phyloP scores from a whole-genome alignment of 371 early-diverging fungal species.

The Rhizopus stolonifer region DNA sequence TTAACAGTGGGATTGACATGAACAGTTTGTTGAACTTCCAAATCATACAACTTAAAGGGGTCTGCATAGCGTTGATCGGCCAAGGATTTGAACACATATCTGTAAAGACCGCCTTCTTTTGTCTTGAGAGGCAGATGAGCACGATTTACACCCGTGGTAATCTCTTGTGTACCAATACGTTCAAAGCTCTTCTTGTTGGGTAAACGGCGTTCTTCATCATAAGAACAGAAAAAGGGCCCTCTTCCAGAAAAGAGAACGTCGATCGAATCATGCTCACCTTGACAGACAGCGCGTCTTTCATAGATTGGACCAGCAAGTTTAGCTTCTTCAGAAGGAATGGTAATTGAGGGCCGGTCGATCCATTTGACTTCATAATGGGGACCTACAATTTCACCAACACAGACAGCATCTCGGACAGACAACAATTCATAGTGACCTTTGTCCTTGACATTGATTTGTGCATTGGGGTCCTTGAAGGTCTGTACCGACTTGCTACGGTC shows the following conservation, averaged over 20 bases:
- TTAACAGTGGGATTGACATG: conserved; percentile 41
- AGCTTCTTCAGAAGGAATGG: conserved; percentile 30
- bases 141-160: conserved; percentile 32
- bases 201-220: conserved; percentile 20
- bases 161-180: conserved; percentile 27
- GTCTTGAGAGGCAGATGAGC: conserved; percentile 42
- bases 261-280: conserved; percentile 39
- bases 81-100: conserved; percentile 44
- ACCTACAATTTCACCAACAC: conserved; percentile 42
- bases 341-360: conserved; percentile 44
- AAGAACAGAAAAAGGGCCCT: conserved; percentile 38
- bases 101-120: conserved; percentile 34
- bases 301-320: conserved; percentile 18
- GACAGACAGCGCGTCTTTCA: conserved; percentile 46
- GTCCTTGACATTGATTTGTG: conserved; percentile 29
- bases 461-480: conserved; percentile 45
- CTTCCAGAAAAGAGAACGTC: conserved; percentile 42
- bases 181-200: conserved; percentile 7
- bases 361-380: conserved; percentile 34
- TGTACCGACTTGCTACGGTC: conserved; percentile 11
- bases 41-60: conserved; percentile 22
- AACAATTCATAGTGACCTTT: conserved; percentile 46
- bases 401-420: conserved; percentile 44
- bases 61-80: conserved; percentile 47
- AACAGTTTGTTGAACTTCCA: conserved; percentile 41